Evolutionary conservation across 2,329 filamentous ascomycete species (phyloP).

Genomic region (Venturia effusa): DNA sequence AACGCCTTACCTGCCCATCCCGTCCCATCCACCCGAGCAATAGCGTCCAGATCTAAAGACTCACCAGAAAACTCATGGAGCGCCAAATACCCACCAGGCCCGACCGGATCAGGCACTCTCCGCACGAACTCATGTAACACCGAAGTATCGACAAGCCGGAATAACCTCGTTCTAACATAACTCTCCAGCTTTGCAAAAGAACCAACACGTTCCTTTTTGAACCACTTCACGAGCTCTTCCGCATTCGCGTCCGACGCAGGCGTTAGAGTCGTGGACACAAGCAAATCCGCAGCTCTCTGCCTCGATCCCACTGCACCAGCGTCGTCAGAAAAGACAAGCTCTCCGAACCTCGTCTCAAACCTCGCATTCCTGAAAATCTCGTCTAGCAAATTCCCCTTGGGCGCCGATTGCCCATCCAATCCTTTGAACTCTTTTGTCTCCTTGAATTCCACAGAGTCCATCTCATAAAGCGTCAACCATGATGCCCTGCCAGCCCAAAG

Average conservation of each 20-base stretch:
- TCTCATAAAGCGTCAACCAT: conserved; percentile 22
- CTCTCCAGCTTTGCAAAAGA: conserved; percentile 12
- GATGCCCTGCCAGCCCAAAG: conserved; percentile 7
- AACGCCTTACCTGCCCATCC: conserved; percentile 8
- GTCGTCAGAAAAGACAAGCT: conserved; percentile 11
- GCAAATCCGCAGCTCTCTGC: conserved; percentile 10
- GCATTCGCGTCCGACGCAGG: not conserved
- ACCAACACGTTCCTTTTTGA: conserved; percentile 18
- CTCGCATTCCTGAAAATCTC: conserved; percentile 18
- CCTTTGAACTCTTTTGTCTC: conserved; percentile 17
- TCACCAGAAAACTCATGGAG: conserved; percentile 11
- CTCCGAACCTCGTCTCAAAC: conserved; percentile 21
- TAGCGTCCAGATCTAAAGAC: conserved; percentile 3
- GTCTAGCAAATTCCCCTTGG: conserved; percentile 16
- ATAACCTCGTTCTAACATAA: conserved; percentile 18
- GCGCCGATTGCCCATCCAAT: conserved; percentile 18
- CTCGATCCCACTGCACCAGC: not conserved
- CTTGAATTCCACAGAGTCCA: conserved; percentile 18
- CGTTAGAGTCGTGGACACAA: conserved; percentile 12
- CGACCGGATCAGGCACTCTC: not conserved
- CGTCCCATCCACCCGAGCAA: conserved; percentile 12
- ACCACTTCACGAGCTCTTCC: conserved; percentile 18
- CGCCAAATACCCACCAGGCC: not conserved
- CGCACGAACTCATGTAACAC: conserved; percentile 17
- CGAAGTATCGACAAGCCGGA: conserved; percentile 15